Base-by-base conservation (phyloP, 2,329 filamentous ascomycete species). In the Pyrenophora teres region DNA sequence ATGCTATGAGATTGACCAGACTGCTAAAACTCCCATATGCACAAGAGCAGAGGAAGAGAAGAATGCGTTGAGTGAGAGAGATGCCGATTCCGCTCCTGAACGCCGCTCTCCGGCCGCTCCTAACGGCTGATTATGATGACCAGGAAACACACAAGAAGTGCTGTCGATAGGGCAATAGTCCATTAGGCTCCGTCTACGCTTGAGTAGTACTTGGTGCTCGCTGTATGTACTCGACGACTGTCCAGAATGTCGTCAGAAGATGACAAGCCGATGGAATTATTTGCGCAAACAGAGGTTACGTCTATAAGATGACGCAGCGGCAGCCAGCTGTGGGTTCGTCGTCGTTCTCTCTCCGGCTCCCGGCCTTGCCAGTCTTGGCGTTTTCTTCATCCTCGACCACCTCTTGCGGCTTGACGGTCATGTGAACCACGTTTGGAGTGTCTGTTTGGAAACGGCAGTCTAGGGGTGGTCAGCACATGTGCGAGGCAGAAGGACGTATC, bases 381-480 rank as follows among this genome's bases (percentile, higher is more conserved):
- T 90, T 88, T 60, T 87, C 85, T 67, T 94, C 91, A 58, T 95
- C 87, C 59, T 95, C 87, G 55, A 93, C 79, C 33, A 88, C 83
- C 68, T 96, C 90, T 68, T 92, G 88, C 2, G 92, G 92, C 63
- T 90, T 89, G 63, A 96, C 86, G 5, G 89, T 93, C 91, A 96
- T 96, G 74, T 96, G 92, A n/a, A 96, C 86, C 23, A 96, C 89
- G 62, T 96, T 96, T 6, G 89, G 84, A 9, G 81, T 79, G 57
- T 91, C 87, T 25, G 81, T 80, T 67, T 84, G 89, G 68, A 95
- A 91, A 55, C 86, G 88, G 67, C 90, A 92, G 60, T 92, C 91
- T 96, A 49, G 23, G 21, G 3, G 7, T 30, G 44, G 50, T 64
- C 27, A 67, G 56, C 33, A 31, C 40, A 19, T 49, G 33, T 13